These are phyloP conservation scores for Metschnikowia henanensis DNA, from an alignment of 805 yeast genomes.

Conservation along the genomic window DNA sequence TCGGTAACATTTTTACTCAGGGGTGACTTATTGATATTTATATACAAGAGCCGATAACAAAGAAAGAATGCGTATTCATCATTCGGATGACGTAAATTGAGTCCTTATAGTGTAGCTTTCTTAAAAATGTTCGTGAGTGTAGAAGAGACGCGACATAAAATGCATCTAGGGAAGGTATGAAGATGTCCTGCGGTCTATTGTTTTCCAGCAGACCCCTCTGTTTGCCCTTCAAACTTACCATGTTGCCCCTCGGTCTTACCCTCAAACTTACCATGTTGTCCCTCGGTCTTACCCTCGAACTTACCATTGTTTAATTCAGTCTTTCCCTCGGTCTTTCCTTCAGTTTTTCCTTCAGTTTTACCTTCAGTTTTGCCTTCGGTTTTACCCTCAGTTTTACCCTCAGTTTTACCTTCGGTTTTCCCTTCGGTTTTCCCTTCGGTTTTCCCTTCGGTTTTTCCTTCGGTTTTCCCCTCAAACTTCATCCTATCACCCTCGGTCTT, in stretches of 20 bases:
- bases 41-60: no score
- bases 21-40: no score
- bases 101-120: not conserved
- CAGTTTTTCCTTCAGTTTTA: not conserved
- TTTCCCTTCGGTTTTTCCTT: constrained; percentile 7
- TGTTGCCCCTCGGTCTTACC: not conserved
- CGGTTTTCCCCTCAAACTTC: constrained; percentile 13
- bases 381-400: constrained; percentile 8
- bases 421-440: not conserved
- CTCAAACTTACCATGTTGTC: not conserved
- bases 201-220: not conserved
- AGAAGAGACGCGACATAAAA: no score
- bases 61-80: no score
- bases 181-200: no score
- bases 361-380: constrained; percentile 13
- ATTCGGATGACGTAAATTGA: no score
- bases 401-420: not conserved
- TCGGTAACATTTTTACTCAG: no score
- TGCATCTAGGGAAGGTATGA: no score
- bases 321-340: constrained; percentile 5
- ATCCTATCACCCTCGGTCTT: constrained; percentile 13
- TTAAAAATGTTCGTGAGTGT: not conserved
- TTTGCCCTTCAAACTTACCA: constrained; percentile 11
- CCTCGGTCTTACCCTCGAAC: not conserved
- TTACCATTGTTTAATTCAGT: not conserved